A percentile compares a stretch with the other conserved stretches of the same genome.
Evolutionary conservation across 1,139 yeast species (phyloP).

Genomic region (Saccharomyces hybrid): DNA sequence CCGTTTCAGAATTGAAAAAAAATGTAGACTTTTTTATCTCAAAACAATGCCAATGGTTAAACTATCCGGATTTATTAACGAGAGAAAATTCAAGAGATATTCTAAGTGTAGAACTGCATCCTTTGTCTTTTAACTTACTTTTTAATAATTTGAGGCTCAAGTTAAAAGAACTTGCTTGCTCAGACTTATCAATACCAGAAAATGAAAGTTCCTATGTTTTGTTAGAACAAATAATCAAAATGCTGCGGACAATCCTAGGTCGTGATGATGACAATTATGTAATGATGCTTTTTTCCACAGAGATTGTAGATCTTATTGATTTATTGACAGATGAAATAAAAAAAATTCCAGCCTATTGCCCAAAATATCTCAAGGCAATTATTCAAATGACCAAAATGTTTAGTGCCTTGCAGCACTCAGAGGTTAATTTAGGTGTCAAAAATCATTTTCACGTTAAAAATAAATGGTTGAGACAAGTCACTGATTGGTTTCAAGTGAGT

Average conservation of each 20-base stretch:
- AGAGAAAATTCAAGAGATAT: slow-evolving; percentile 45
- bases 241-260: slow-evolving; percentile 37
- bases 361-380: slow-evolving; percentile 43
- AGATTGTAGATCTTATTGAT: slow-evolving; percentile 34
- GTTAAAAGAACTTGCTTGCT: slow-evolving; percentile 18
- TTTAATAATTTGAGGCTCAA: slow-evolving; percentile 27
- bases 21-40: slow-evolving; percentile 46
- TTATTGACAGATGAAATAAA: slow-evolving; percentile 35
- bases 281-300: slow-evolving; percentile 36
- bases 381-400: slow-evolving; percentile 53
- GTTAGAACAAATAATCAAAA: slow-evolving; percentile 37
- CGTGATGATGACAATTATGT: slow-evolving; percentile 33
- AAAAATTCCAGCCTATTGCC: slow-evolving; percentile 30
- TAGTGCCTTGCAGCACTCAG: slow-evolving; percentile 43
- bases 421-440: slow-evolving; percentile 36
- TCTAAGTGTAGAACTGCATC: slow-evolving; percentile 40
- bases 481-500: slow-evolving; percentile 64
- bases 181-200: slow-evolving; percentile 23
- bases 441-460: slow-evolving; percentile 60
- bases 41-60: slow-evolving; percentile 38
- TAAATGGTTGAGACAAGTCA: slow-evolving; percentile 48
- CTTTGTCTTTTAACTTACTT: slow-evolving; percentile 36
- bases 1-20: slow-evolving; percentile 34
- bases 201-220: slow-evolving; percentile 29
- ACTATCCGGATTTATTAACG: slow-evolving; percentile 45